Evolutionary conservation across 2,329 filamentous ascomycete genomes (phyloP).

Genomic region (Colletotrichum musicola): DNA sequence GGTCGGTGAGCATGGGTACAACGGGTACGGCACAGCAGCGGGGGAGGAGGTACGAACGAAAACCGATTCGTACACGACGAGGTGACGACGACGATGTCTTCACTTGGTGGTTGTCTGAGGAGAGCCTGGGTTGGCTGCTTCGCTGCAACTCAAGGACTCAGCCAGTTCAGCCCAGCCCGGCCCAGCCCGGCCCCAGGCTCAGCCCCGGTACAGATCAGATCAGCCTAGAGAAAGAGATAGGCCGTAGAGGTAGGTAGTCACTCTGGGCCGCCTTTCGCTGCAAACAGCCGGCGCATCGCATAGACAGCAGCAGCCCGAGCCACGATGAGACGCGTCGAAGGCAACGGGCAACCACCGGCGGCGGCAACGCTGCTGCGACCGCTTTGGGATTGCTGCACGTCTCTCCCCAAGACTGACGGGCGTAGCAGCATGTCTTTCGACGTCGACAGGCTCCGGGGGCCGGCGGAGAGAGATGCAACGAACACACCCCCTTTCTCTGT

Average conservation of each 20-base stretch:
- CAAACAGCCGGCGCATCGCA: conserved; percentile 24
- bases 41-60: no score
- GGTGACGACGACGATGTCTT: no score
- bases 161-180: no score
- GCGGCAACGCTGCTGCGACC: conserved; percentile 3
- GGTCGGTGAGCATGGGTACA: conserved; percentile 11
- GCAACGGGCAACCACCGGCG: neutral
- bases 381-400: conserved; percentile 30
- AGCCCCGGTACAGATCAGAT: no score
- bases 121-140: neutral
- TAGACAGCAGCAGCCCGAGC: conserved; percentile 11
- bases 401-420: conserved; percentile 23
- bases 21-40: conserved; percentile 27
- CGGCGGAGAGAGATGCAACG: conserved; percentile 1
- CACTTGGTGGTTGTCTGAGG: no score
- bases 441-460: conserved; percentile 15
- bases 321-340: conserved; percentile 17
- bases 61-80: no score
- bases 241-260: no score
- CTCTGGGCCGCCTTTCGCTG: conserved; percentile 7
- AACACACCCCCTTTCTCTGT: neutral
- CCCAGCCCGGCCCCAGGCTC: no score
- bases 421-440: conserved; percentile 30
- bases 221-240: no score
- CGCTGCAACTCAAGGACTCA: conserved; percentile 9